A percentile compares a stretch with the other conserved stretches of the same genome.
phyloP scores from a whole-genome alignment of 169 alveolate species.

The Cryptosporidium meleagridis region DNA sequence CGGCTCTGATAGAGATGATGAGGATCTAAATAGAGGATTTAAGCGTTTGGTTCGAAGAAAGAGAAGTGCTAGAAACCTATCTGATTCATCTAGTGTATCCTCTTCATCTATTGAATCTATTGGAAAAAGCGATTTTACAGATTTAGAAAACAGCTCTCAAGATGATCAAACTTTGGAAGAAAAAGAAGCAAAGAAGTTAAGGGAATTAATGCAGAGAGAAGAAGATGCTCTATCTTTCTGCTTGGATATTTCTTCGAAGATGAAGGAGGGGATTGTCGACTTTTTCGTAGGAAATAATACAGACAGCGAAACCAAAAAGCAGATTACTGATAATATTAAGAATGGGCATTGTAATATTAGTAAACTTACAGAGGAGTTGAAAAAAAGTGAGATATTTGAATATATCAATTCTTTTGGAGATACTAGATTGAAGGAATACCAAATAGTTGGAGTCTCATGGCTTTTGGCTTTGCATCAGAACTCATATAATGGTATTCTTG shows the following conservation, averaged over 20 bases:
- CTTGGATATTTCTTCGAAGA: conserved; percentile 26
- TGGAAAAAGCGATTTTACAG: not conserved
- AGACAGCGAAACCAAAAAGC: not conserved
- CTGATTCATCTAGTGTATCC: conserved; percentile 27
- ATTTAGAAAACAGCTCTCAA: not conserved
- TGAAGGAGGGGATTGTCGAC: conserved; percentile 63
- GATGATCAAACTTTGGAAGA: conserved; percentile 1
- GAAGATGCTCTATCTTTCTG: conserved; percentile 45
- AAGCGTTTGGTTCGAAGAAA: conserved; percentile 45
- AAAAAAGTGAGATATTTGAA: conserved; percentile 9
- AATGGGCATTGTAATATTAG: conserved; percentile 62
- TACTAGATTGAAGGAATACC: conserved; percentile 84
- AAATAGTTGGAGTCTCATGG: conserved; percentile 90
- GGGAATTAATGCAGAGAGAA: conserved; percentile 15
- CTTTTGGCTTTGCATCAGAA: conserved; percentile 84
- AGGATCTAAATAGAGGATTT: conserved; percentile 31
- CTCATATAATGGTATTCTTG: conserved; percentile 88
- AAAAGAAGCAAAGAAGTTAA: conserved; percentile 1
- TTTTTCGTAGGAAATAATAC: conserved; percentile 35
- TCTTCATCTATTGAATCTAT: not conserved
- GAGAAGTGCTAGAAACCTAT: conserved; percentile 18
- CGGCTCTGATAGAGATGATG: conserved; percentile 34
- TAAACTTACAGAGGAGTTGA: conserved; percentile 13
- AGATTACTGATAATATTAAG: conserved; percentile 11
- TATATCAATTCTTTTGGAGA: conserved; percentile 8